Percentiles rank a stretch among this genome's conserved stretches.
These are phyloP conservation scores for Toxicodendron radicans DNA, from an alignment of 345 rosid genomes.

Conservation along the genomic window DNA sequence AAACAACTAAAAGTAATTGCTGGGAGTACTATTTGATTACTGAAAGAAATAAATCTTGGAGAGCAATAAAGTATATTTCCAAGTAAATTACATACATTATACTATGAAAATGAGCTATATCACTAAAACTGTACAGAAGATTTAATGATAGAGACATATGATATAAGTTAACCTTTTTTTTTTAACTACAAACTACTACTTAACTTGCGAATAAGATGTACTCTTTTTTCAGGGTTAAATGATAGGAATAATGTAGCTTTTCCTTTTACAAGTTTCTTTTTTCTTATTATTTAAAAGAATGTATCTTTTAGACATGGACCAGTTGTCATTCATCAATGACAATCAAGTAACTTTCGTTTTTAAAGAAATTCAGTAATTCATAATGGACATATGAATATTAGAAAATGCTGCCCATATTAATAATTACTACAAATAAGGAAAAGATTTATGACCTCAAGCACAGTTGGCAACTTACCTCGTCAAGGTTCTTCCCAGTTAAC, in stretches of 20 bases:
- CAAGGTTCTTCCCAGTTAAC: constrained; percentile 64
- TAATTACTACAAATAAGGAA: not conserved
- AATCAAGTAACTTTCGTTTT: not conserved
- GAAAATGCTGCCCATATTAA: not conserved
- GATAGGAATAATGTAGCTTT: too few species aligned
- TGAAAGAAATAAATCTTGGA: not conserved
- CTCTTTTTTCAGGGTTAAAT: too few species aligned
- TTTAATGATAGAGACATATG: not conserved
- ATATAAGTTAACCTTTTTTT: not conserved
- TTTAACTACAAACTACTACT: too few species aligned
- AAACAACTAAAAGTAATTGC: not conserved
- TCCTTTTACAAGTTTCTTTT: not conserved
- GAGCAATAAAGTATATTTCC: not conserved
- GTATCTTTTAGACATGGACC: too few species aligned
- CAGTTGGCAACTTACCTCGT: constrained; percentile 63
- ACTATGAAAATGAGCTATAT: not conserved
- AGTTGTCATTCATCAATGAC: not conserved
- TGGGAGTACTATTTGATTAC: not conserved
- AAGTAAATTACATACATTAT: not conserved
- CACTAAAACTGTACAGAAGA: not conserved
- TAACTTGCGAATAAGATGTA: too few species aligned
- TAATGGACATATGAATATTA: not conserved
- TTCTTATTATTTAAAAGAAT: not conserved
- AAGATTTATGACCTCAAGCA: not conserved
- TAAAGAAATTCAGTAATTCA: not conserved